Evolutionary conservation across 495 filamentous ascomycete species (phyloP).

Genomic region (Durotheca rogersii): DNA sequence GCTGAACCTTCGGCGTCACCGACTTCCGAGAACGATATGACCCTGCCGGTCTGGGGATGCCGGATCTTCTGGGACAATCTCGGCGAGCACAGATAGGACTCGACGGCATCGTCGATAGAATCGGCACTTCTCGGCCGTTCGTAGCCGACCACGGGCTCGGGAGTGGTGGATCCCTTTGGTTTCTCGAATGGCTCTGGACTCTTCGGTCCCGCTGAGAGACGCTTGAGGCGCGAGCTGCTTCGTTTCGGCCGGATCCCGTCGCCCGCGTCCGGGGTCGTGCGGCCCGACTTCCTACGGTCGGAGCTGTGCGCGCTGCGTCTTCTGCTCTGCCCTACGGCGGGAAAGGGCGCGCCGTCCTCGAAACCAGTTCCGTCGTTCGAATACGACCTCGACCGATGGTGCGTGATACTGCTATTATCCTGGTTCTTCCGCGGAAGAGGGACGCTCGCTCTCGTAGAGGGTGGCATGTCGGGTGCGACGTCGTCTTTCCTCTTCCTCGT

Average conservation of each 20-base stretch:
- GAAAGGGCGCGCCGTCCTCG: conserved; percentile 70
- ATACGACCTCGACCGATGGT: conserved; percentile 31
- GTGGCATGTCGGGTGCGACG: conserved; percentile 27
- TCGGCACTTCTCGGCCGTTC: conserved; percentile 75
- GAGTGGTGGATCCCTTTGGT: conserved; percentile 29
- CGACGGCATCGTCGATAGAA: conserved; percentile 83
- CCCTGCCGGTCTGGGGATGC: conserved; percentile 80
- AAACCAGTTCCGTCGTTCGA: conserved; percentile 33
- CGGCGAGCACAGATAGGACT: conserved; percentile 79
- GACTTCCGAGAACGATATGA: conserved; percentile 95
- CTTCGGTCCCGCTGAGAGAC: conserved; percentile 43
- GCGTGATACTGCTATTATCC: conserved; percentile 23
- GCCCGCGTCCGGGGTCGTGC: conserved; percentile 43
- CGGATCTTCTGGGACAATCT: conserved; percentile 82
- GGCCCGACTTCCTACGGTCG: conserved; percentile 45
- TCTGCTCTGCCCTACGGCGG: conserved; percentile 60
- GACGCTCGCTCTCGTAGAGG: conserved; percentile 14
- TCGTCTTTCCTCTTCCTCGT: conserved; percentile 26
- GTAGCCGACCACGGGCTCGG: conserved; percentile 44
- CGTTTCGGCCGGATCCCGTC: conserved; percentile 44
- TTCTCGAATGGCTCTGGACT: conserved; percentile 42
- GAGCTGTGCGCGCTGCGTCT: conserved; percentile 46
- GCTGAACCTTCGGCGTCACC: conserved; percentile 89
- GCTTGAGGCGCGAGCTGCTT: conserved; percentile 51
- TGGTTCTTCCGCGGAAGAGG: conserved; percentile 10